These are phyloP conservation scores for Schwanniomyces yamadae DNA, from an alignment of 805 yeast species.

Conservation along the genomic window DNA sequence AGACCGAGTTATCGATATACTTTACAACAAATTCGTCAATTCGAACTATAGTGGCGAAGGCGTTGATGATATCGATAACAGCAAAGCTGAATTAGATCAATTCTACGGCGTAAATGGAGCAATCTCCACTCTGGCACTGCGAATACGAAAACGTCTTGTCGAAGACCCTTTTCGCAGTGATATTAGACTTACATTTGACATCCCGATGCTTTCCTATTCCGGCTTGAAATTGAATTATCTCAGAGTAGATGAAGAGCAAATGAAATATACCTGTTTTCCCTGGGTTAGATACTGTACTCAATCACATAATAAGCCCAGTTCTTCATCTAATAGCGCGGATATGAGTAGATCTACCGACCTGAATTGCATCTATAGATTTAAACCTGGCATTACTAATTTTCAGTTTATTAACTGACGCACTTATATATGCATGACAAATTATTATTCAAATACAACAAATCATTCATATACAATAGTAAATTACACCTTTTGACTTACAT, in stretches of 20 bases:
- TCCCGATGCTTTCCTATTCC: slow-evolving; percentile 56
- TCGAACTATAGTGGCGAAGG: slow-evolving; percentile 4
- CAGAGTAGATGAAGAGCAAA: slow-evolving; percentile 60
- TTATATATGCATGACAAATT: no score
- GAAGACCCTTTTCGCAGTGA: slow-evolving; percentile 17
- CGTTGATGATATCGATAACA: slow-evolving; percentile 23
- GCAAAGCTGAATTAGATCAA: slow-evolving; percentile 28
- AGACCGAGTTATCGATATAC: background rate
- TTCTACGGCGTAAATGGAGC: slow-evolving; percentile 39
- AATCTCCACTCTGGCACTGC: slow-evolving; percentile 25
- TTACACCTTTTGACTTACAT: no score
- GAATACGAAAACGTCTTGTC: slow-evolving; percentile 13
- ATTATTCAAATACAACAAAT: no score
- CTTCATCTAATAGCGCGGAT: background rate
- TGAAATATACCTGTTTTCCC: slow-evolving; percentile 69
- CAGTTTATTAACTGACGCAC: slow-evolving; percentile 4
- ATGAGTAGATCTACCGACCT: background rate
- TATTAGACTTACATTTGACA: slow-evolving; percentile 28
- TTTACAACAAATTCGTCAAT: slow-evolving; percentile 5
- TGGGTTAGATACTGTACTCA: slow-evolving; percentile 65
- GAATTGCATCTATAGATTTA: slow-evolving; percentile 16
- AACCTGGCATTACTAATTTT: slow-evolving; percentile 16
- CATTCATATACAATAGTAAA: no score
- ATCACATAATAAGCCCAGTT: slow-evolving; percentile 4
- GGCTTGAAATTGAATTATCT: slow-evolving; percentile 67